Percentiles rank a stretch among this genome's conserved stretches.
Evolutionary conservation across 2,329 filamentous ascomycete genomes (phyloP).

Genomic region (Acrocalymma vagum): DNA sequence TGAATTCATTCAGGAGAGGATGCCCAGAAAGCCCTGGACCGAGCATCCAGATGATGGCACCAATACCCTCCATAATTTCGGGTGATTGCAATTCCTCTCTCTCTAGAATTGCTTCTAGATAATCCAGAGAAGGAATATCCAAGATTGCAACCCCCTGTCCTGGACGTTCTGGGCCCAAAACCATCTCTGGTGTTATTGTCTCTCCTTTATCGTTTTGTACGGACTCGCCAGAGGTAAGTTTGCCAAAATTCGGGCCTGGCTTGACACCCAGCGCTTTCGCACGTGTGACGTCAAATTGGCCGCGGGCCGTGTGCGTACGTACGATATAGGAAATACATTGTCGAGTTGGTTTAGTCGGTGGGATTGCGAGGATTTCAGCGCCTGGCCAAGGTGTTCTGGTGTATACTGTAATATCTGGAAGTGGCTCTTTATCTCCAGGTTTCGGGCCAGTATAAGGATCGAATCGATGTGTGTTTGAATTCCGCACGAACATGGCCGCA

Average conservation of each 20-base stretch:
- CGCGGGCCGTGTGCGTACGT: slow-evolving; percentile 77
- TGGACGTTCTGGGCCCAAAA: slow-evolving; percentile 71
- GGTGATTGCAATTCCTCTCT: slow-evolving; percentile 76
- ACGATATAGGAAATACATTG: slow-evolving; percentile 88
- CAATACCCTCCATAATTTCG: slow-evolving; percentile 72
- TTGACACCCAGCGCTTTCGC: slow-evolving; percentile 73
- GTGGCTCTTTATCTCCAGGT: slow-evolving; percentile 58
- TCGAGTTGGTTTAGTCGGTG: slow-evolving; percentile 70
- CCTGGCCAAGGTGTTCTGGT: slow-evolving; percentile 83
- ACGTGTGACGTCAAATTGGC: slow-evolving; percentile 76
- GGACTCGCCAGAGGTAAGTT: slow-evolving; percentile 69
- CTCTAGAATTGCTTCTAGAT: slow-evolving; percentile 73
- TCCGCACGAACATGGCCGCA: slow-evolving; percentile 73
- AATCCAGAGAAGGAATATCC: slow-evolving; percentile 76
- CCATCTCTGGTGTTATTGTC: slow-evolving; percentile 84
- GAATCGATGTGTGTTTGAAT: slow-evolving; percentile 69
- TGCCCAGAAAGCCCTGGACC: slow-evolving; percentile 73
- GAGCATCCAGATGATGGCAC: slow-evolving; percentile 82
- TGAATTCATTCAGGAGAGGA: slow-evolving; percentile 72
- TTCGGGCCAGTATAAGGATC: slow-evolving; percentile 74
- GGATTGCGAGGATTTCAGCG: slow-evolving; percentile 69
- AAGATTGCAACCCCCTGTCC: slow-evolving; percentile 81
- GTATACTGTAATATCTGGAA: slow-evolving; percentile 74
- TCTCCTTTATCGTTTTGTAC: slow-evolving; percentile 71
- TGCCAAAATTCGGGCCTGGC: slow-evolving; percentile 65